These are phyloP conservation scores for Dimocarpus longan DNA, from an alignment of 345 rosid species.

Conservation along the genomic window DNA sequence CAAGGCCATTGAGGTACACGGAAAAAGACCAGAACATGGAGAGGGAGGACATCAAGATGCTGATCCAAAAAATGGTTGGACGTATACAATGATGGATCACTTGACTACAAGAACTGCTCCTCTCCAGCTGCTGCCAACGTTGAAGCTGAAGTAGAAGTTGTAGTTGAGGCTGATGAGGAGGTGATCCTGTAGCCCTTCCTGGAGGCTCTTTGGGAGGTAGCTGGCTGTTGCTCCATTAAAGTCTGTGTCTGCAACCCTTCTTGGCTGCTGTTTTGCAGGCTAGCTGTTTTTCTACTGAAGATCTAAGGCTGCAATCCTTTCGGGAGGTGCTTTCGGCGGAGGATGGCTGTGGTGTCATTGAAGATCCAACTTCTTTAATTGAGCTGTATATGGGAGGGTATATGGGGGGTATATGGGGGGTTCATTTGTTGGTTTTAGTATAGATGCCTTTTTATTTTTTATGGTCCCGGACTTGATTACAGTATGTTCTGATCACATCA, in stretches of 20 bases:
- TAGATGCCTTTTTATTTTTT: too few species aligned
- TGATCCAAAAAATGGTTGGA: slow-evolving; percentile 46
- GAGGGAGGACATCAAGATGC: slow-evolving; percentile 44
- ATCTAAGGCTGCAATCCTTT: slow-evolving; percentile 18
- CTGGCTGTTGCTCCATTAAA: too few species aligned
- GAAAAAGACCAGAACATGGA: slow-evolving; percentile 48
- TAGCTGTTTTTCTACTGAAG: background rate
- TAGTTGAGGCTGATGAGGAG: too few species aligned
- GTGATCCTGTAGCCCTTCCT: slow-evolving; percentile 30
- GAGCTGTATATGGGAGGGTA: background rate
- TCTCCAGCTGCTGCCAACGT: background rate
- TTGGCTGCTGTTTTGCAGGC: slow-evolving; percentile 26
- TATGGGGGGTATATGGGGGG: too few species aligned
- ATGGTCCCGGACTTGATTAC: too few species aligned
- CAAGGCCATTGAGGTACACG: slow-evolving; percentile 54
- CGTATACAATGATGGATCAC: too few species aligned
- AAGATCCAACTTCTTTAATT: background rate
- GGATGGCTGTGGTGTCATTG: slow-evolving; percentile 26
- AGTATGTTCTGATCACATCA: too few species aligned
- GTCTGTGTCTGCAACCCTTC: too few species aligned
- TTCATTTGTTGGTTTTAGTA: too few species aligned
- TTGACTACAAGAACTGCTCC: slow-evolving; percentile 37
- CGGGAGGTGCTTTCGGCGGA: slow-evolving; percentile 43
- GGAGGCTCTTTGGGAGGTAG: slow-evolving; percentile 25
- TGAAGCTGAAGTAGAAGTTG: slow-evolving; percentile 8